Evolutionary conservation across 108 stramenopile genomes (phyloP).

Genomic region (Fragilaria radians): DNA sequence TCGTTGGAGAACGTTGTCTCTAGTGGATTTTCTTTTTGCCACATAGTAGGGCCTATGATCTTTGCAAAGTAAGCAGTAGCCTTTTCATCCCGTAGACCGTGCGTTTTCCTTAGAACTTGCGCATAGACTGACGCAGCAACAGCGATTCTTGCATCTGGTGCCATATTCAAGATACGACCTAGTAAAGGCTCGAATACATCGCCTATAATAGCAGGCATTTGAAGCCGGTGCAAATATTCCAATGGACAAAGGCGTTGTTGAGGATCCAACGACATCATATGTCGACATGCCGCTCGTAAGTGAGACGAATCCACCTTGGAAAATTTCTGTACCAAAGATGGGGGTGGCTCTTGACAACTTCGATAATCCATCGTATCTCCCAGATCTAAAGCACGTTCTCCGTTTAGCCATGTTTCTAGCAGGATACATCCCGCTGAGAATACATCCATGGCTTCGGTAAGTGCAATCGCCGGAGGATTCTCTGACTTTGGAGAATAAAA

Average conservation of each 20-base stretch:
- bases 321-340: slow-evolving; percentile 68
- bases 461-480: slow-evolving; percentile 9
- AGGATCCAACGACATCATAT: slow-evolving; percentile 88
- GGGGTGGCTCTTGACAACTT: slow-evolving; percentile 26
- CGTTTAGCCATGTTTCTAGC: slow-evolving; percentile 91
- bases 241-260: slow-evolving; percentile 53
- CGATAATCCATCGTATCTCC: slow-evolving; percentile 87
- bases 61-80: slow-evolving; percentile 61
- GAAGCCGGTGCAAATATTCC: slow-evolving; percentile 65
- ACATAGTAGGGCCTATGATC: slow-evolving; percentile 40
- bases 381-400: slow-evolving; percentile 88
- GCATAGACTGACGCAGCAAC: slow-evolving; percentile 76
- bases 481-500: slow-evolving; percentile 36
- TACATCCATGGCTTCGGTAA: slow-evolving; percentile 92
- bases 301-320: slow-evolving; percentile 80
- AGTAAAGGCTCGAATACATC: slow-evolving; percentile 53
- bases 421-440: slow-evolving; percentile 96
- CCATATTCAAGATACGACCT: slow-evolving; percentile 36
- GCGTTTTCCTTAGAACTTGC: slow-evolving; percentile 52
- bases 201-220: slow-evolving; percentile 51
- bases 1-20: slow-evolving; percentile 8
- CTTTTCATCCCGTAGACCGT: slow-evolving; percentile 68
- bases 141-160: slow-evolving; percentile 88
- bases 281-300: slow-evolving; percentile 73
- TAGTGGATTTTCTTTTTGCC: slow-evolving; percentile 9